Evolutionary conservation across 2,329 filamentous ascomycete genomes (phyloP).

Genomic region (Colletotrichum endophyticum): DNA sequence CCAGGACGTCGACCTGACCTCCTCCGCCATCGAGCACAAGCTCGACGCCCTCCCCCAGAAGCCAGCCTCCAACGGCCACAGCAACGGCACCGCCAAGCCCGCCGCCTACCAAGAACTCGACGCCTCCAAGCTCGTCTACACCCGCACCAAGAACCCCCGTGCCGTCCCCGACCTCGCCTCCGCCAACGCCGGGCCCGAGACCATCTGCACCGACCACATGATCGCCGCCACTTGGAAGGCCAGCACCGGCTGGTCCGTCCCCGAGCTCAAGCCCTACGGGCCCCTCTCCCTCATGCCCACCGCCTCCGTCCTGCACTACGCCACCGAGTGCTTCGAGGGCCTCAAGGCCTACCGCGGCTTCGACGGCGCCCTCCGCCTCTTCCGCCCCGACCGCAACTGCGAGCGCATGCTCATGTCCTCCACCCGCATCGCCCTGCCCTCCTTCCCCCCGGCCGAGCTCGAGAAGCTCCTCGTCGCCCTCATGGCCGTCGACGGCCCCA

Average conservation of each 20-base stretch:
- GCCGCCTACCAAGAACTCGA: constrained; percentile 67
- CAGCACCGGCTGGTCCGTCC: constrained; percentile 72
- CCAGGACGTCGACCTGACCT: constrained; percentile 57
- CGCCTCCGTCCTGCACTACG: constrained; percentile 84
- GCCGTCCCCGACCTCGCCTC: constrained; percentile 55
- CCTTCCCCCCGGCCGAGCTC: constrained; percentile 73
- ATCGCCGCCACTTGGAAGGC: constrained; percentile 73
- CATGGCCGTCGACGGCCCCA: constrained; percentile 73
- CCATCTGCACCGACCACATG: constrained; percentile 86
- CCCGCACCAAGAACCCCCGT: constrained; percentile 53
- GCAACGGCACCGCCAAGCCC: constrained; percentile 38
- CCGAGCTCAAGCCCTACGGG: constrained; percentile 78
- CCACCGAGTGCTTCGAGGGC: constrained; percentile 90
- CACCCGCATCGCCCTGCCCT: constrained; percentile 74
- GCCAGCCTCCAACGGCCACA: constrained; percentile 26
- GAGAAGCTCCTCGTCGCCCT: constrained; percentile 77
- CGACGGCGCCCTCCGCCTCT: constrained; percentile 76
- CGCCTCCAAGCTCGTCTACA: constrained; percentile 70
- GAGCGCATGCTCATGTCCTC: constrained; percentile 66
- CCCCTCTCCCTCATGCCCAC: constrained; percentile 81
- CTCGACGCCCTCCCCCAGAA: constrained; percentile 36
- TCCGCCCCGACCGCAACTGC: constrained; percentile 78
- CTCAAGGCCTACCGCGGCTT: constrained; percentile 81
- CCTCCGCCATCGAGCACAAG: constrained; percentile 57
- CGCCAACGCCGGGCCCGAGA: constrained; percentile 53